Evolutionary conservation across 768 basidiomycete species (phyloP).

Genomic region (Naganishia kalamii): DNA sequence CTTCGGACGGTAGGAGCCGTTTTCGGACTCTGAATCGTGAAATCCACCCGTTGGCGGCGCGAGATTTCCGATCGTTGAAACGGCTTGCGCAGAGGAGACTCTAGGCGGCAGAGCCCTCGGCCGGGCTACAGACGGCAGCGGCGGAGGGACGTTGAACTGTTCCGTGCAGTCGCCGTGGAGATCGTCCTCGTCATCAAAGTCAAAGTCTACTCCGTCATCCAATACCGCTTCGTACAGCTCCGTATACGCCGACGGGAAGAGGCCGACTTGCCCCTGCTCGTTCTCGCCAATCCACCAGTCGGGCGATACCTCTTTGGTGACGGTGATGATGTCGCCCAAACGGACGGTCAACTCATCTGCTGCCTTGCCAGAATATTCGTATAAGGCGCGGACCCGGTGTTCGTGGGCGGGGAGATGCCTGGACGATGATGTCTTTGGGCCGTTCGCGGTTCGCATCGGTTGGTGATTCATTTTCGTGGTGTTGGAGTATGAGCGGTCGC

Average conservation of each 20-base stretch:
- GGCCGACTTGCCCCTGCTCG: constrained; percentile 58
- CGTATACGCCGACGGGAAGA: constrained; percentile 75
- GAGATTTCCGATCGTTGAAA: background rate
- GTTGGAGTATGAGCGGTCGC: constrained; percentile 4
- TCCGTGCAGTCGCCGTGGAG: background rate
- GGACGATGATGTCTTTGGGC: background rate
- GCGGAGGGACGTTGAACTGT: background rate
- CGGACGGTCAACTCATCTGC: constrained; percentile 72
- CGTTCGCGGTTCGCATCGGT: background rate
- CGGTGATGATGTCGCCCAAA: constrained; percentile 66
- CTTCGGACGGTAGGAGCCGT: background rate
- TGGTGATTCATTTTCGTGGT: constrained; percentile 11
- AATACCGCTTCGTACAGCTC: constrained; percentile 49
- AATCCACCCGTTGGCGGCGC: background rate
- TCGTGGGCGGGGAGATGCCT: background rate
- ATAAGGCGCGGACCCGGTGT: constrained; percentile 57
- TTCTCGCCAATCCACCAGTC: constrained; percentile 87
- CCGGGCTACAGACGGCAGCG: background rate
- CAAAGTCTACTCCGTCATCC: background rate
- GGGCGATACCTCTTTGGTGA: constrained; percentile 72
- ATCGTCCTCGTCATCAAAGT: background rate
- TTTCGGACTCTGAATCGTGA: background rate
- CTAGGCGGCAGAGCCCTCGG: constrained; percentile 2
- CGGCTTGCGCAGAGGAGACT: background rate
- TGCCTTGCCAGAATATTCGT: constrained; percentile 63